Evolutionary conservation across 805 yeast genomes (phyloP).

Genomic region (Candida schatavii): DNA sequence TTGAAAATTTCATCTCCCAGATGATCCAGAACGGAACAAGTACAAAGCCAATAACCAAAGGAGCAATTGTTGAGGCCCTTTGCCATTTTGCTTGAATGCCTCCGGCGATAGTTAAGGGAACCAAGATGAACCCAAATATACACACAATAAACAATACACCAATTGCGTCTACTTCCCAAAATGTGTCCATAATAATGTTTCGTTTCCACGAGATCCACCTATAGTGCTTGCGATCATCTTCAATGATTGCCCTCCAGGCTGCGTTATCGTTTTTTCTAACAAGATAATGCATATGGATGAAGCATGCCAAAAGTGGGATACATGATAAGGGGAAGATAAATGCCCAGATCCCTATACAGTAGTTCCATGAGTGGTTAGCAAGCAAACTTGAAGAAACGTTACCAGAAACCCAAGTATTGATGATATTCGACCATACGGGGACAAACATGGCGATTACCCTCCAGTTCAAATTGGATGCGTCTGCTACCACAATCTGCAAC

Average conservation of each 20-base stretch:
- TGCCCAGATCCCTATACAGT: conserved; percentile 76
- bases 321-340: conserved; percentile 66
- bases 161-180: conserved; percentile 64
- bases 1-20: conserved; percentile 59
- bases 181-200: conserved; percentile 31
- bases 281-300: conserved; percentile 52
- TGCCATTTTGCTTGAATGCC: conserved; percentile 57
- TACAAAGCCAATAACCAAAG: conserved; percentile 64
- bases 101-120: conserved; percentile 76
- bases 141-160: conserved; percentile 58
- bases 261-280: conserved; percentile 54
- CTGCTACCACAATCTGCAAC: conserved; percentile 58
- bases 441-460: conserved; percentile 62
- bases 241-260: conserved; percentile 38
- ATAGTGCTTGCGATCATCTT: conserved; percentile 14
- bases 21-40: conserved; percentile 55
- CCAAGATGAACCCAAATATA: conserved; percentile 60
- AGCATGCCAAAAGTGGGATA: conserved; percentile 55
- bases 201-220: conserved; percentile 28
- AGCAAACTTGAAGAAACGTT: conserved; percentile 43
- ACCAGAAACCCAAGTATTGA: conserved; percentile 78
- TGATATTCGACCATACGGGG: conserved; percentile 70
- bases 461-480: conserved; percentile 67
- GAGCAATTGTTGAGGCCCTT: conserved; percentile 60
- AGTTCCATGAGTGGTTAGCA: conserved; percentile 58